A percentile compares a stretch with the other conserved stretches of the same genome.
These are phyloP conservation scores for Scedosporium dehoogii DNA, from an alignment of 2,329 filamentous ascomycete species.

Conservation along the genomic window DNA sequence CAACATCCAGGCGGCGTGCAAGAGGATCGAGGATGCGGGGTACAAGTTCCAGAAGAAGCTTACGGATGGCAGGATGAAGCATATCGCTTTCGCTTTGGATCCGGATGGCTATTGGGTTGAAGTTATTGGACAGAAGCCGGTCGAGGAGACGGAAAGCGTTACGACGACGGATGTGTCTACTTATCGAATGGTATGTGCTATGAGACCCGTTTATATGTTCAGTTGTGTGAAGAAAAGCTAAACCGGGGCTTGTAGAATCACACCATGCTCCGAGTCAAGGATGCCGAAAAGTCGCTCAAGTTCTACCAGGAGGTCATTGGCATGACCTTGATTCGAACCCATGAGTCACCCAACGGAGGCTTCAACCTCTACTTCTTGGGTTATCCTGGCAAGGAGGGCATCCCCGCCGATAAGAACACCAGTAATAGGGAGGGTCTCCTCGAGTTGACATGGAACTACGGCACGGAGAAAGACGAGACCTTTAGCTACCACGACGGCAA, in stretches of 20 bases:
- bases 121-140: slow-evolving; percentile 60
- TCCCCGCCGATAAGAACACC: slow-evolving; percentile 41
- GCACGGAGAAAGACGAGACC: slow-evolving; percentile 72
- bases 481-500: slow-evolving; percentile 94
- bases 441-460: slow-evolving; percentile 79
- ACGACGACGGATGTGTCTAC: slow-evolving; percentile 62
- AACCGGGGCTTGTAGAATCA: slow-evolving; percentile 50
- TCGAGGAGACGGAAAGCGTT: slow-evolving; percentile 63
- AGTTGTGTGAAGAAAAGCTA: background rate
- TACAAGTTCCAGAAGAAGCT: slow-evolving; percentile 95
- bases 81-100: slow-evolving; percentile 85
- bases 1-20: slow-evolving; percentile 80
- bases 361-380: slow-evolving; percentile 94
- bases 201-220: background rate
- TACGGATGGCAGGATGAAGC: slow-evolving; percentile 73
- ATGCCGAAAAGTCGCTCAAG: slow-evolving; percentile 60
- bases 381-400: slow-evolving; percentile 52
- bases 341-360: slow-evolving; percentile 56
- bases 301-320: slow-evolving; percentile 83
- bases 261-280: slow-evolving; percentile 92
- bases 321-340: slow-evolving; percentile 70
- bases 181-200: slow-evolving; percentile 54
- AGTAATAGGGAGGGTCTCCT: slow-evolving; percentile 72
- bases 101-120: slow-evolving; percentile 86
- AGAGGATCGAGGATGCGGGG: slow-evolving; percentile 79